Percentiles rank a stretch among this genome's conserved stretches.
phyloP scores from a whole-genome alignment of 1,139 yeast genomes.

The Spencermartinsiella ligniputridi region DNA sequence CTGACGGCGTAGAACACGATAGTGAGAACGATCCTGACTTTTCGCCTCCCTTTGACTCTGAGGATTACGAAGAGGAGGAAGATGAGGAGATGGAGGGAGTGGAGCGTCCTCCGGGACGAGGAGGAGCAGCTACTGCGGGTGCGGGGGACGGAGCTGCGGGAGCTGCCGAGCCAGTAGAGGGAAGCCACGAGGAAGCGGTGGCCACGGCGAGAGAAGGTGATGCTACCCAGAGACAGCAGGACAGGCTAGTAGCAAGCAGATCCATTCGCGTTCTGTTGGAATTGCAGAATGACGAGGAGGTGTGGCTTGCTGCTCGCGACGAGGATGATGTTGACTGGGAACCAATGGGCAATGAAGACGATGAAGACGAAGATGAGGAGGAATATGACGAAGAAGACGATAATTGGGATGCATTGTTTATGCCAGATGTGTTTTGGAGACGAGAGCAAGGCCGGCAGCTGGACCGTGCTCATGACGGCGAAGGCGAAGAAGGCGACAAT shows the following conservation, averaged over 20 bases:
- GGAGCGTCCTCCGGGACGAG: conserved; percentile 5
- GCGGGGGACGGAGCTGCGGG: not conserved
- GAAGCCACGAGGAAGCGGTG: conserved; percentile 2
- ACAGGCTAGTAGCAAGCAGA: conserved; percentile 19
- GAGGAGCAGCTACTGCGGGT: not conserved
- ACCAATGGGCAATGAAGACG: conserved; percentile 8
- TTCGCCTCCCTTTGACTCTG: conserved; percentile 6
- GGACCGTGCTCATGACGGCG: not conserved
- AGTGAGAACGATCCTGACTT: conserved; percentile 10
- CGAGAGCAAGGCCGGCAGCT: not conserved
- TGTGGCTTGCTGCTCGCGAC: conserved; percentile 3
- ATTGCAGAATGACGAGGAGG: not conserved
- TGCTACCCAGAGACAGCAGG: conserved; percentile 3
- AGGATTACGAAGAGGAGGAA: conserved; percentile 8
- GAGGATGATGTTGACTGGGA: conserved; percentile 4
- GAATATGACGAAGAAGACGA: conserved; percentile 1
- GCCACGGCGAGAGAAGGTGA: no score
- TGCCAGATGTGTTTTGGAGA: not conserved
- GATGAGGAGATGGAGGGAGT: conserved; percentile 10
- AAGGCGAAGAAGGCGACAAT: conserved; percentile 1
- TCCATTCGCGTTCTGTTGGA: conserved; percentile 31
- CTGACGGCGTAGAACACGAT: conserved; percentile 1
- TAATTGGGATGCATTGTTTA: not conserved
- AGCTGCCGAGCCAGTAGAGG: conserved; percentile 2
- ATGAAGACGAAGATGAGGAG: conserved; percentile 7